Evolutionary conservation across 2,329 filamentous ascomycete genomes (phyloP), one percentile per base, ranked within the genome.

Genomic region (Teratosphaeriaceae sp.): DNA sequence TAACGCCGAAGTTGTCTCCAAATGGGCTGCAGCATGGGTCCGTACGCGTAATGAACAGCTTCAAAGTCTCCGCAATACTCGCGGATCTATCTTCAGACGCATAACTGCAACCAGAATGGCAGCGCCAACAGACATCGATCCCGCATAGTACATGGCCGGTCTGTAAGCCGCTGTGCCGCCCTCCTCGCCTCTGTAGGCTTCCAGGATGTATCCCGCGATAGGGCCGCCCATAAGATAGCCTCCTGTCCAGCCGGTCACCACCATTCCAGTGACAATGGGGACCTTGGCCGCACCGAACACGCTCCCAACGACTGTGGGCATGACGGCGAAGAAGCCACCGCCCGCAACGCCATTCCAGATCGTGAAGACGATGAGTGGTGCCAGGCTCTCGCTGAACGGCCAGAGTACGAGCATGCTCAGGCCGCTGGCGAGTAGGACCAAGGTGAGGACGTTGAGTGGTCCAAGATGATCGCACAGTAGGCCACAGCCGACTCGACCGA

Each of bases 121-220:
- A 3, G 19, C 35, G 18, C 35, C 35, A 23, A 38, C 7, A 6
- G 35, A 22, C 35, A 38, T 8, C 6, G 19, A 23, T 23, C 44
- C 78, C 3, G 78, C 76, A 52, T 79, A 80, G 55, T 75, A 79
- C 59, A 82, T 82, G 1, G 78, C 77, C 0, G 77, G 76, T 15
- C 76, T 67, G 50, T 76, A 82, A 0, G 77, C 73, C 18, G 70
- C 60, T 1, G 79, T 58, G 0, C 72, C 73, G 2, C 60, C 62
- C 0, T 71, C 31, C 6, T 8, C 31, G 19, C 31, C 31, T 18
- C 31, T 16, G 15, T 35, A 19, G 5, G 8, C 15, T 3, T 8
- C 6, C 0, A 82, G 64, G 1, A 82, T 63, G 45, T 77, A 79
- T 9, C 78, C 77, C 2, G 78, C 78, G 48, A 82, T 79, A 0